Evolutionary conservation across 805 yeast genomes (phyloP).

Genomic region (Ogataea saltuana): DNA sequence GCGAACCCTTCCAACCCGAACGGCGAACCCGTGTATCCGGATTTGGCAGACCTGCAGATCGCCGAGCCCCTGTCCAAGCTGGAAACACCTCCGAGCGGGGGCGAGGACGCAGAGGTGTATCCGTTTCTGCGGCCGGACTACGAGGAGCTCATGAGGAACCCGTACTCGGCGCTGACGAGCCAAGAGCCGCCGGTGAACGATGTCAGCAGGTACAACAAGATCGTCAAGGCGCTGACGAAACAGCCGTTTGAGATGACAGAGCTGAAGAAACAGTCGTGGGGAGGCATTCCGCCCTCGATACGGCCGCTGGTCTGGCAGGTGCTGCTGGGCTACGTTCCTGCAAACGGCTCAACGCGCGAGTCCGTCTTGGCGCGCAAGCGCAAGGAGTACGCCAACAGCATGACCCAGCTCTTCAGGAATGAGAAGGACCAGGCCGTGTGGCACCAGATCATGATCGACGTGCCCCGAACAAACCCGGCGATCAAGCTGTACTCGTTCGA

Average conservation of each 20-base stretch:
- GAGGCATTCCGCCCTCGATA: conserved; percentile 82
- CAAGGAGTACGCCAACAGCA: conserved; percentile 79
- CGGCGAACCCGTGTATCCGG: conserved; percentile 24
- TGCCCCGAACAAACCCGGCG: conserved; percentile 90
- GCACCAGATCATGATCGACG: conserved; percentile 95
- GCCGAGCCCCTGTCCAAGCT: conserved; percentile 1
- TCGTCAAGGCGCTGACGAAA: conserved; percentile 57
- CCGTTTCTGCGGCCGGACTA: conserved; percentile 34
- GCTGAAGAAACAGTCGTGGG: conserved; percentile 83
- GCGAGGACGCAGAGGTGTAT: conserved; percentile 19
- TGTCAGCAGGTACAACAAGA: conserved; percentile 62
- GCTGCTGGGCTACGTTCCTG: conserved; percentile 85
- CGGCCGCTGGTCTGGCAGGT: conserved; percentile 90
- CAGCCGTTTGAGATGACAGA: conserved; percentile 66
- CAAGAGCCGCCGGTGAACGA: conserved; percentile 38
- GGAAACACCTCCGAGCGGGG: conserved; percentile 5
- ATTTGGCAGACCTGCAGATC: conserved; percentile 18
- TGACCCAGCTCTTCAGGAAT: conserved; percentile 57
- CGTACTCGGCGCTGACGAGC: conserved; percentile 38
- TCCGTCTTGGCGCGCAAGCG: conserved; percentile 75
- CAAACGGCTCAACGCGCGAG: conserved; percentile 74
- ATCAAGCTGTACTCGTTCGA: conserved; percentile 68
- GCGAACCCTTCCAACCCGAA: conserved; percentile 13
- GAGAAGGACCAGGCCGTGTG: conserved; percentile 77
- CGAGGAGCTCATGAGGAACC: conserved; percentile 44